A percentile compares a stretch with the other conserved stretches of the same genome.
These are phyloP conservation scores for Exserohilum rostratum DNA, from an alignment of 2,329 filamentous ascomycete species.

Conservation along the genomic window DNA sequence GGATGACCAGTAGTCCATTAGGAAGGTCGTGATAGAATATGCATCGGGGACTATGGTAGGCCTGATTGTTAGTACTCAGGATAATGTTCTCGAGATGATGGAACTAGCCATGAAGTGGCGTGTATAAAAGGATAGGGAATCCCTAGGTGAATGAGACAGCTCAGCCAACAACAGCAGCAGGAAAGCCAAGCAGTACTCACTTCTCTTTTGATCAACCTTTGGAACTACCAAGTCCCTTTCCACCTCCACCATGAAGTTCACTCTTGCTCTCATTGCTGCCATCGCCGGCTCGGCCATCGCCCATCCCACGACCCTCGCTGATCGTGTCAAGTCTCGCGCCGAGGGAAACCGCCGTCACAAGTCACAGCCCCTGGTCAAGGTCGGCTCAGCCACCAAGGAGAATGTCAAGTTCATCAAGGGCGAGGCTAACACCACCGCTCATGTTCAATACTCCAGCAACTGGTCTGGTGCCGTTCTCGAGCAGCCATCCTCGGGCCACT, in stretches of 20 bases:
- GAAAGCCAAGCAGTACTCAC: not conserved
- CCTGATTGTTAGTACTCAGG: no score
- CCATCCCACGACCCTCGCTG: conserved; percentile 22
- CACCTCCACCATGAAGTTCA: conserved; percentile 20
- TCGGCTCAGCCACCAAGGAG: conserved; percentile 18
- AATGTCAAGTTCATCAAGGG: conserved; percentile 16
- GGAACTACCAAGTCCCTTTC: not conserved
- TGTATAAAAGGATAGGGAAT: not conserved
- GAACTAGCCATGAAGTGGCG: not conserved
- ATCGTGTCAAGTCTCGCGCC: conserved; percentile 22
- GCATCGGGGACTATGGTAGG: not conserved
- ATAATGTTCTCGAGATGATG: not conserved
- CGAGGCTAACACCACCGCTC: conserved; percentile 44
- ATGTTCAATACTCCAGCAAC: conserved; percentile 61
- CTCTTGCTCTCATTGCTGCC: conserved; percentile 15
- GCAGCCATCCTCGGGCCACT: conserved; percentile 51
- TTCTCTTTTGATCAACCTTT: not conserved
- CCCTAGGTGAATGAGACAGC: not conserved
- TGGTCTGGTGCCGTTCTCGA: conserved; percentile 64
- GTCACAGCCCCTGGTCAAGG: conserved; percentile 21
- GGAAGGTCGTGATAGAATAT: conserved; percentile 3
- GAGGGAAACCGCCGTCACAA: conserved; percentile 21
- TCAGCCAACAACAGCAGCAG: not conserved
- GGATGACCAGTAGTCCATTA: not conserved
- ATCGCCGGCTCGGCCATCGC: conserved; percentile 18